phyloP scores from a whole-genome alignment of 2,329 filamentous ascomycete genomes.

The Aspergillus udagawae region DNA sequence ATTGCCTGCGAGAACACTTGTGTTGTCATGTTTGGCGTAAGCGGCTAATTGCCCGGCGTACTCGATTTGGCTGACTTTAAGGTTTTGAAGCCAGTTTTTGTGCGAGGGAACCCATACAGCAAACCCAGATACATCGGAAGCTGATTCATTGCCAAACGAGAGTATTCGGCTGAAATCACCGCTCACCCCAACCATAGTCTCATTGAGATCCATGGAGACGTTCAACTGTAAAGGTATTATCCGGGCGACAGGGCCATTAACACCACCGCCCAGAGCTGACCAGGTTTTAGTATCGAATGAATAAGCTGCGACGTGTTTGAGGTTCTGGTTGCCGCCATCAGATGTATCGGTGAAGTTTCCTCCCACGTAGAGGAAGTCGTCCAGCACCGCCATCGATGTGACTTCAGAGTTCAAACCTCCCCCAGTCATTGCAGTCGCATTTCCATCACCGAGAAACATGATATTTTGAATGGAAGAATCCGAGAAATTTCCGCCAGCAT shows the following conservation, averaged over 20 bases:
- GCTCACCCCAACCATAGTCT: constrained; percentile 73
- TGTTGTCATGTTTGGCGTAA: constrained; percentile 56
- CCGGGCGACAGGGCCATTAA: constrained; percentile 71
- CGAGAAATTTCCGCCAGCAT: constrained; percentile 81
- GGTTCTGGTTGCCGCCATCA: constrained; percentile 56
- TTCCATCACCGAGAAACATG: constrained; percentile 64
- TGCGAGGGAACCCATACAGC: constrained; percentile 87
- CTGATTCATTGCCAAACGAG: constrained; percentile 58
- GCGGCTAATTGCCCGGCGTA: constrained; percentile 71
- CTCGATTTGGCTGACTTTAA: constrained; percentile 60
- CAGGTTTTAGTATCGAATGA: constrained; percentile 66
- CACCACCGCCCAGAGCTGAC: constrained; percentile 76
- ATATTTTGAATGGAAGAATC: constrained; percentile 67
- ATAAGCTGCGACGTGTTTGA: constrained; percentile 75
- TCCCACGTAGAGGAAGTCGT: constrained; percentile 69
- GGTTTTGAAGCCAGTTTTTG: constrained; percentile 81
- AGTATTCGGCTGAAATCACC: constrained; percentile 74
- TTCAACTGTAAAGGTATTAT: constrained; percentile 79
- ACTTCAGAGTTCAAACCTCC: constrained; percentile 79
- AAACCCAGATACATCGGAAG: constrained; percentile 66
- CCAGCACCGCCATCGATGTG: constrained; percentile 64
- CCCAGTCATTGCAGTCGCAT: constrained; percentile 58
- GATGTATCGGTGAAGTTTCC: constrained; percentile 77
- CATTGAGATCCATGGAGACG: constrained; percentile 62
- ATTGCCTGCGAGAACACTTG: constrained; percentile 74